These are phyloP conservation scores for Francoa sonchifolia DNA, from an alignment of 441 rosid genomes.

Conservation along the genomic window DNA sequence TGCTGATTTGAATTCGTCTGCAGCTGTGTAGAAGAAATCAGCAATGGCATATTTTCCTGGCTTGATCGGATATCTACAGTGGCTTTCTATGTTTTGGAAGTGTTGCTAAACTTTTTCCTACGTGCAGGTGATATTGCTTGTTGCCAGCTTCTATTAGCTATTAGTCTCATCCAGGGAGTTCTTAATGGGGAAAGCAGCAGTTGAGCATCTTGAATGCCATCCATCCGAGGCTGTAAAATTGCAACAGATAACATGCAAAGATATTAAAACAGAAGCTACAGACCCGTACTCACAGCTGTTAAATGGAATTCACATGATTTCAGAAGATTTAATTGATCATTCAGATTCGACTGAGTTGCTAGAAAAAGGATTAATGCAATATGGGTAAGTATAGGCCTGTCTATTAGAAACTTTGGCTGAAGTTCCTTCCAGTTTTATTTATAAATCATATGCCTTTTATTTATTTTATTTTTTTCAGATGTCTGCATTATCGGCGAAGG, in stretches of 20 bases:
- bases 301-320: slow-evolving; percentile 6
- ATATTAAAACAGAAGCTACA: slow-evolving; percentile 8
- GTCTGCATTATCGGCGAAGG: slow-evolving; percentile 60
- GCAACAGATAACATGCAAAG: slow-evolving; percentile 12
- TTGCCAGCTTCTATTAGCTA: slow-evolving; percentile 21
- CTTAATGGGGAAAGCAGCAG: slow-evolving; percentile 30
- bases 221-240: slow-evolving; percentile 9
- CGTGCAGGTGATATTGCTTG: slow-evolving; percentile 49
- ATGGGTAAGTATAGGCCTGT: slow-evolving; percentile 49
- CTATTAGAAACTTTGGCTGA: background rate
- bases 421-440: background rate
- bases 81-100: slow-evolving; percentile 17
- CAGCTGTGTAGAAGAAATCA: slow-evolving; percentile 60
- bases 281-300: slow-evolving; percentile 5
- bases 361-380: slow-evolving; percentile 46
- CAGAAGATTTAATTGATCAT: slow-evolving; percentile 6
- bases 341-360: slow-evolving; percentile 10
- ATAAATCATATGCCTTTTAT: background rate
- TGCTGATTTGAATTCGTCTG: slow-evolving; percentile 54
- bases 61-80: slow-evolving; percentile 40
- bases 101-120: slow-evolving; percentile 28
- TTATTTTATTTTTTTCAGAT: slow-evolving; percentile 32
- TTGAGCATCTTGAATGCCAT: slow-evolving; percentile 14
- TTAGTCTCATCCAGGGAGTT: slow-evolving; percentile 15
- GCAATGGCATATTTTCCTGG: slow-evolving; percentile 43